Conservation (phyloP, 2,329 filamentous ascomycete species). For the Xenoacremonium recifei region DNA sequence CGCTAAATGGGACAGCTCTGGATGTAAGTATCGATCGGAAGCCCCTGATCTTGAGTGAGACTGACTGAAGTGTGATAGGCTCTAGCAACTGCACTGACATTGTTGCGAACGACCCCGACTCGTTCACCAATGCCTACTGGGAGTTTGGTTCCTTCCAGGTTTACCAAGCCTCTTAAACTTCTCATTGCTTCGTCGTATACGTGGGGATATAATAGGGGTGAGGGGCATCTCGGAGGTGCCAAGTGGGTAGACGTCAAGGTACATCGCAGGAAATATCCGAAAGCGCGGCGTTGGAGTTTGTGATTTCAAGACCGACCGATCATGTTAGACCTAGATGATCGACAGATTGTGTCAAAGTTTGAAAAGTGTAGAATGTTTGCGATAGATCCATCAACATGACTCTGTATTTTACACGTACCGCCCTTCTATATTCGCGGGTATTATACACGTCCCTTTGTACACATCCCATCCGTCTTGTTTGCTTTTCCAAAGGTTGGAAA, state of each 20-base stretch:
- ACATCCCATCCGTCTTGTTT: constrained; percentile 15
- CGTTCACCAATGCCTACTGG: constrained; percentile 62
- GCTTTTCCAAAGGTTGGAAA: constrained; percentile 3
- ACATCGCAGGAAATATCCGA: constrained; percentile 1
- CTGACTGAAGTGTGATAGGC: constrained; percentile 31
- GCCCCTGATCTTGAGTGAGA: too few species aligned
- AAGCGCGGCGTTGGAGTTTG: constrained; percentile 22
- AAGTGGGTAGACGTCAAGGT: too few species aligned
- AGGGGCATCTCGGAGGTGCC: too few species aligned
- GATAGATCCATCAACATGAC: constrained; percentile 10
- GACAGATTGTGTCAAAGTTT: not conserved
- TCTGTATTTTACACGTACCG: constrained; percentile 12
- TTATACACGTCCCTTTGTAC: constrained; percentile 19
- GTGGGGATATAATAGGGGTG: too few species aligned
- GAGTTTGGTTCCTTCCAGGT: constrained; percentile 61
- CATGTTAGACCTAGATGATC: not conserved
- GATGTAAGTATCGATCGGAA: too few species aligned
- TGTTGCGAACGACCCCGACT: constrained; percentile 55
- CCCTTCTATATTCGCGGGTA: constrained; percentile 18
- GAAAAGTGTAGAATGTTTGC: too few species aligned
- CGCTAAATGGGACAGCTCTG: constrained; percentile 43
- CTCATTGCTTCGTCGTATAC: too few species aligned
- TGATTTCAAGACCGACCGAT: not conserved
- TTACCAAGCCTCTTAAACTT: constrained; percentile 40
- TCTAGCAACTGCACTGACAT: constrained; percentile 56